These are phyloP conservation scores for Exophiala sp. DNA, from an alignment of 2,329 filamentous ascomycete species.

Conservation along the genomic window DNA sequence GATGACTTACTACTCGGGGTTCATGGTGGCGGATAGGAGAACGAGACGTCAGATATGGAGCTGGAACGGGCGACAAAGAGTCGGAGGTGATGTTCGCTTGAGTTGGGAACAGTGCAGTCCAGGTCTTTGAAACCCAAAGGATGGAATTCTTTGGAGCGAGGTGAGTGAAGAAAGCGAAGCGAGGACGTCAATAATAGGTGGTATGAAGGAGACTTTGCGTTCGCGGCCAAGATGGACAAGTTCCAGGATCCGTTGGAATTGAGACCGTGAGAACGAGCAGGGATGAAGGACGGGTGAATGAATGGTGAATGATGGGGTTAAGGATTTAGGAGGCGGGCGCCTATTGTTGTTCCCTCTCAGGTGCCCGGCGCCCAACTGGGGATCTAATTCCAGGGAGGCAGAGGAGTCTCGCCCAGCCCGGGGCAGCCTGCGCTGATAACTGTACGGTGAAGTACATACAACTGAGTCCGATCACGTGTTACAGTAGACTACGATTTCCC, in stretches of 20 bases:
- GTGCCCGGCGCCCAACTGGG: too few relatives aligned
- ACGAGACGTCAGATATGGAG: conserved; percentile 1
- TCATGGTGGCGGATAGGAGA: conserved; percentile 37
- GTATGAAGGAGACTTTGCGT: background rate
- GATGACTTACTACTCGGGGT: conserved; percentile 44
- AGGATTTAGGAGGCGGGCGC: too few relatives aligned
- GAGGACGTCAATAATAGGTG: background rate
- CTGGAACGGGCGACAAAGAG: background rate
- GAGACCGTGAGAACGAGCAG: background rate
- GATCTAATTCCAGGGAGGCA: too few relatives aligned
- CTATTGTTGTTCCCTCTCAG: too few relatives aligned
- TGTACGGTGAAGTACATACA: too few relatives aligned
- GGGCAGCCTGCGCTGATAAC: too few relatives aligned
- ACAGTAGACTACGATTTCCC: too few relatives aligned
- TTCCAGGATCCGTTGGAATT: background rate
- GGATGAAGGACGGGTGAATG: background rate
- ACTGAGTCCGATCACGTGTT: too few relatives aligned
- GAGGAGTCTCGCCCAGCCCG: too few relatives aligned
- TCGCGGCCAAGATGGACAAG: conserved; percentile 1
- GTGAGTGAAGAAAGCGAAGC: conserved; percentile 6
- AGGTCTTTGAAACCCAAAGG: background rate
- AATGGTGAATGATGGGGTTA: background rate
- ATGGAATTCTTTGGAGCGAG: conserved; percentile 4
- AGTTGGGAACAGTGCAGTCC: too few relatives aligned
- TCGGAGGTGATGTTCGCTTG: background rate